Evolutionary conservation across 148 eudicot genomes (phyloP).

Genomic region (Camellia granthamiana): DNA sequence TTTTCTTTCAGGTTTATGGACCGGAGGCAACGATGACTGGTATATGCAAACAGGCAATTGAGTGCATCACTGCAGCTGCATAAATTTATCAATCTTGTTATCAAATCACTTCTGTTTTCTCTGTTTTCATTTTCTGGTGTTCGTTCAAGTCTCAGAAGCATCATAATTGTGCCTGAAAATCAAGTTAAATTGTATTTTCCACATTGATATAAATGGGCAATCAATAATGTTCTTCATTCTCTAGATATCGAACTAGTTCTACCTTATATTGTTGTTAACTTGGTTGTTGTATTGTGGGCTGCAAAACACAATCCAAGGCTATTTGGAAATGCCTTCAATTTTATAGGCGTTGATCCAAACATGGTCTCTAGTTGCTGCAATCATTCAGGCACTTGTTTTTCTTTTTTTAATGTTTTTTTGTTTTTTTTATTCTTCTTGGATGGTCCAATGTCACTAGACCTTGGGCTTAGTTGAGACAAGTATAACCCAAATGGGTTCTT

Average conservation of each 20-base stretch:
- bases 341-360: not conserved
- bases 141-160: not conserved
- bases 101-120: not conserved
- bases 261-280: not conserved
- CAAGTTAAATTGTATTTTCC: not conserved
- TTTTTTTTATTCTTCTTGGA: too few species aligned
- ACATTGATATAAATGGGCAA: not conserved
- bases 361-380: not conserved
- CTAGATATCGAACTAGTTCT: not conserved
- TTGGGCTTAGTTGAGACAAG: too few species aligned
- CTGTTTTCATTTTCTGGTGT: not conserved
- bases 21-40: constrained; percentile 94
- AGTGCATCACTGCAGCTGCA: constrained; percentile 67
- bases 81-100: constrained; percentile 18
- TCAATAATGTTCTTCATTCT: not conserved
- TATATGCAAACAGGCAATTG: constrained; percentile 90
- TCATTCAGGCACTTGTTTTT: not conserved
- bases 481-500: too few species aligned
- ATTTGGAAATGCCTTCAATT: not conserved
- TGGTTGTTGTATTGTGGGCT: not conserved
- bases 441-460: too few species aligned
- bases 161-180: not conserved
- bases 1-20: constrained; percentile 59
- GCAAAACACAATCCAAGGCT: not conserved
- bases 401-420: too few species aligned